Evolutionary conservation across 768 basidiomycete genomes (phyloP).

Genomic region (Boletus reticulatus): DNA sequence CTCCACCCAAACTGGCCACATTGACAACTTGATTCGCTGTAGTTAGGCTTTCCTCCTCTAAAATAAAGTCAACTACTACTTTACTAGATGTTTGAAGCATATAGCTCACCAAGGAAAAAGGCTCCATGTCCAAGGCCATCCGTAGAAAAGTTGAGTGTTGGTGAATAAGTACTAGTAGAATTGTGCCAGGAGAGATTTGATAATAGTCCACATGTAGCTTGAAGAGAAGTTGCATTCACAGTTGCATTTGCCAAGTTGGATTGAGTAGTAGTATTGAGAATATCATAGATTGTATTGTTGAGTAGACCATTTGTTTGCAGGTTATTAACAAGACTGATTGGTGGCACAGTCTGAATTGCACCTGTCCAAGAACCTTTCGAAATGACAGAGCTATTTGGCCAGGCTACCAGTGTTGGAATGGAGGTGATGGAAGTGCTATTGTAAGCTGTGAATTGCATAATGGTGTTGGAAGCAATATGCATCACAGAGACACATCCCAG

Average conservation of each 20-base stretch:
- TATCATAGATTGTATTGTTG: slow-evolving; percentile 15
- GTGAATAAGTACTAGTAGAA: background rate
- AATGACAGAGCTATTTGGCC: slow-evolving; percentile 6
- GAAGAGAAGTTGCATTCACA: slow-evolving; percentile 14
- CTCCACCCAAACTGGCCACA: background rate
- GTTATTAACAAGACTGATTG: background rate
- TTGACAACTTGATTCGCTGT: background rate
- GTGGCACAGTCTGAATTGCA: background rate
- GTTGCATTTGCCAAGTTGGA: background rate
- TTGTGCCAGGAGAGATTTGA: background rate
- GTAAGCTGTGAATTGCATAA: slow-evolving; percentile 20
- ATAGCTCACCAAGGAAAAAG: background rate
- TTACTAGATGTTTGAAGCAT: background rate
- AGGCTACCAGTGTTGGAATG: background rate
- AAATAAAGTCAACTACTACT: background rate
- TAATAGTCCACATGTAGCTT: slow-evolving; percentile 6
- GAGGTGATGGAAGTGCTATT: background rate
- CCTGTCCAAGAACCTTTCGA: background rate
- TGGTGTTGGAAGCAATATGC: slow-evolving; percentile 19
- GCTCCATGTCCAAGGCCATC: background rate
- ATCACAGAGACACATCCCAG: slow-evolving; percentile 16
- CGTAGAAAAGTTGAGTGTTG: background rate
- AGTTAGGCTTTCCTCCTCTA: too few species aligned
- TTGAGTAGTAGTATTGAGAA: background rate
- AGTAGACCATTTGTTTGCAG: slow-evolving; percentile 4